These are phyloP conservation scores for Fusarium torulosum DNA, from an alignment of 2,329 filamentous ascomycete genomes.

Conservation along the genomic window DNA sequence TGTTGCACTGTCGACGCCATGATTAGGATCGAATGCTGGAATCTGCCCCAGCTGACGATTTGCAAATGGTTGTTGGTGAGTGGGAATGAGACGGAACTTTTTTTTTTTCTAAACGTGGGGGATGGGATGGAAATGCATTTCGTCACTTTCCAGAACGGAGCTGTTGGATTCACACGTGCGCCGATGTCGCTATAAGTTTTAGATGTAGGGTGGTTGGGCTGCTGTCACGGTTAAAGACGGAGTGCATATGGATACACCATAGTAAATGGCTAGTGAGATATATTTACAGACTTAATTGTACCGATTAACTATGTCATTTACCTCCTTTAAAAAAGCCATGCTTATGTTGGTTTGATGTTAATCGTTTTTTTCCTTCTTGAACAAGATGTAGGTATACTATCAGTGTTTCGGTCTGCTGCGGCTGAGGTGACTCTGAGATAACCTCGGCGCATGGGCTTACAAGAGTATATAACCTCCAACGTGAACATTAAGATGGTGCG, in stretches of 20 bases:
- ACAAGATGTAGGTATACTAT: too few relatives aligned
- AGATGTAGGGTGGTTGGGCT: slow-evolving; percentile 13
- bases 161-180: slow-evolving; percentile 32
- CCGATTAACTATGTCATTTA: too few relatives aligned
- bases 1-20: slow-evolving; percentile 49
- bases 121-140: slow-evolving; percentile 36
- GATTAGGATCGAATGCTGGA: slow-evolving; percentile 17
- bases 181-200: slow-evolving; percentile 45
- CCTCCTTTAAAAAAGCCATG: too few relatives aligned
- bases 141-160: slow-evolving; percentile 41
- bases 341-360: too few relatives aligned
- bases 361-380: too few relatives aligned
- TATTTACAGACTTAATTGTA: too few relatives aligned
- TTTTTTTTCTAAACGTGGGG: slow-evolving; percentile 37
- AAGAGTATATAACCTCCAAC: too few relatives aligned
- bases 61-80: slow-evolving; percentile 1
- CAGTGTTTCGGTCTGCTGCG: too few relatives aligned
- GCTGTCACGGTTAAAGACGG: neutral
- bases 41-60: slow-evolving; percentile 14
- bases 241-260: neutral
- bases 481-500: too few relatives aligned
- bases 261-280: neutral
- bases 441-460: too few relatives aligned
- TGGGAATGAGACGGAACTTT: slow-evolving; percentile 4
- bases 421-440: too few relatives aligned